A percentile compares a stretch with the other conserved stretches of the same genome.
These are phyloP conservation scores for Hypoxylon sp. DNA, from an alignment of 2,329 filamentous ascomycete species.

Conservation along the genomic window DNA sequence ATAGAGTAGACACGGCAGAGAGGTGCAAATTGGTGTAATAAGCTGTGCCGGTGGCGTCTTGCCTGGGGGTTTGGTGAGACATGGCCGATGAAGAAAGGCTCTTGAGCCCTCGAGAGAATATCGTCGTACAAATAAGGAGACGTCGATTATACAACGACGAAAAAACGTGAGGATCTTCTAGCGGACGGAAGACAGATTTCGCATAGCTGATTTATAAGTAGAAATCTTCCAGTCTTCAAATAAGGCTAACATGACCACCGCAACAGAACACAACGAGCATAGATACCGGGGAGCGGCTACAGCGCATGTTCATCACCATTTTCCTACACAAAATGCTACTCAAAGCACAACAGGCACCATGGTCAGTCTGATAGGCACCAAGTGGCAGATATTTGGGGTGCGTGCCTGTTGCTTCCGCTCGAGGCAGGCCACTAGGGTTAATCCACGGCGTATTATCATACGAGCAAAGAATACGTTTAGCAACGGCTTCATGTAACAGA, in stretches of 20 bases:
- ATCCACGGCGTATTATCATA: background rate
- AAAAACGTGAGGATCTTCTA: background rate
- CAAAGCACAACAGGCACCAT: background rate
- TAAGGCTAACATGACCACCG: background rate
- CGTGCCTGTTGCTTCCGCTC: background rate
- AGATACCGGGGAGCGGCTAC: background rate
- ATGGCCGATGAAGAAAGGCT: background rate
- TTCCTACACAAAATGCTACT: background rate
- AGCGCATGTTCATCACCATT: background rate
- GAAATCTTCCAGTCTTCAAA: background rate
- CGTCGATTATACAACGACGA: background rate
- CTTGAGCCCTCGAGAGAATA: no score
- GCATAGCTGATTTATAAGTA: background rate
- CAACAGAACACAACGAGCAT: background rate
- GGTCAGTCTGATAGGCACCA: background rate
- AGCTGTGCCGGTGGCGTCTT: background rate
- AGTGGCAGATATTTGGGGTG: background rate
- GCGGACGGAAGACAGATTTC: background rate
- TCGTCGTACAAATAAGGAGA: no score
- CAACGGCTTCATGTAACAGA: background rate
- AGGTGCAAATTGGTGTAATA: slow-evolving; percentile 12
- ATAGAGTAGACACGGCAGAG: slow-evolving; percentile 20
- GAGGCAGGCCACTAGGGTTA: background rate
- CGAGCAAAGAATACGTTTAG: background rate
- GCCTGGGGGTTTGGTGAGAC: background rate